A percentile compares a stretch with the other conserved stretches of the same genome.
phyloP scores from a whole-genome alignment of 495 filamentous ascomycete genomes.

The Letharia columbiana region DNA sequence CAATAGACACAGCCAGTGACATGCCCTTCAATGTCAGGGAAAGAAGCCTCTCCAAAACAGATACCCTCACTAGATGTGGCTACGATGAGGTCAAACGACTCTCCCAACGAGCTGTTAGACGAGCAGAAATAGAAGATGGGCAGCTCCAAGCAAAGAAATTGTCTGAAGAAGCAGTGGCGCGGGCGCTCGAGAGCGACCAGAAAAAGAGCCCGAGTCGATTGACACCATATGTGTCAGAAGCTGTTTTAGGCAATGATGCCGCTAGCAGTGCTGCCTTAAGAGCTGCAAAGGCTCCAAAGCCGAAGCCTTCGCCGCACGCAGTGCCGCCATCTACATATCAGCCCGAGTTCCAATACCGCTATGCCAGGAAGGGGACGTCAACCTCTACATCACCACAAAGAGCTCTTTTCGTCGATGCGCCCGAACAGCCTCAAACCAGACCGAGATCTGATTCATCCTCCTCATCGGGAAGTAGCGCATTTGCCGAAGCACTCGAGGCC shows the following conservation, averaged over 20 bases:
- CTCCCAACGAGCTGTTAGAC: conserved; percentile 13
- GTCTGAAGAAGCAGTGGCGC: conserved; percentile 8
- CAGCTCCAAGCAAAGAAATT: conserved; percentile 4
- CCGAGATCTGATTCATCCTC: conserved; percentile 1
- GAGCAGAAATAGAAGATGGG: conserved; percentile 1
- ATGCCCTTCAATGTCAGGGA: background rate
- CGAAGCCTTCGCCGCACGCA: conserved; percentile 30
- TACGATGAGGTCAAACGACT: conserved; percentile 6
- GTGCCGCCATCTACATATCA: conserved; percentile 38
- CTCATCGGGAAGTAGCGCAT: conserved; percentile 13
- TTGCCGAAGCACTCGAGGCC: conserved; percentile 18
- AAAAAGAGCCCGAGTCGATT: conserved; percentile 1
- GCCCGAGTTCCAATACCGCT: conserved; percentile 40
- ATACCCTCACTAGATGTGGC: conserved; percentile 1
- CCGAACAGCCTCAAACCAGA: background rate
- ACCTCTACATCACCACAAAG: background rate
- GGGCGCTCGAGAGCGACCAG: background rate
- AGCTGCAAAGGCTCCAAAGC: conserved; percentile 14
- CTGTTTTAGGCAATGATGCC: background rate
- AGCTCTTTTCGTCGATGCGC: background rate
- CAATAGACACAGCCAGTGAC: background rate
- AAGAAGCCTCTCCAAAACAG: conserved; percentile 1
- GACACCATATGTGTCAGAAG: conserved; percentile 6
- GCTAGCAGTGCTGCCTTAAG: conserved; percentile 3
- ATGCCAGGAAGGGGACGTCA: conserved; percentile 1